Percentiles rank a stretch among this genome's conserved stretches.
Conservation (phyloP, 1,284 basidiomycete genomes). For the Erythrobasidium hasegawianum region DNA sequence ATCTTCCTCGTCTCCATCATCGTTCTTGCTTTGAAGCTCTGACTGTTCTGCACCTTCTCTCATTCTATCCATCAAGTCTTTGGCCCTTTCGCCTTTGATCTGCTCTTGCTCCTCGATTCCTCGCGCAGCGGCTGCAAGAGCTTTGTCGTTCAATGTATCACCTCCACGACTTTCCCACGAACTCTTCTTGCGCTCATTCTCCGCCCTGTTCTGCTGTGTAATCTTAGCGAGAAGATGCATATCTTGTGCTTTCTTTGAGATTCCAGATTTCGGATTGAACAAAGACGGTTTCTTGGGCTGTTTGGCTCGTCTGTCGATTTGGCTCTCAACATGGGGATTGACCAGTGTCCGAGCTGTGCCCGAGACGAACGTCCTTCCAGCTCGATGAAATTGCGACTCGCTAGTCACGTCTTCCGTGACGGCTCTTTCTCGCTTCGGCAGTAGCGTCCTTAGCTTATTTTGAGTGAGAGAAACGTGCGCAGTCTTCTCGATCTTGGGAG, state of each 20-base stretch:
- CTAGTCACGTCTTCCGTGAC: background rate
- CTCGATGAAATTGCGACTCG: slow-evolving; percentile 27
- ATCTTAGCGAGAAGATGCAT: slow-evolving; percentile 24
- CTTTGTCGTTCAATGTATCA: slow-evolving; percentile 2
- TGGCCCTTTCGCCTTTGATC: slow-evolving; percentile 3
- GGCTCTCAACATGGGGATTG: slow-evolving; percentile 12
- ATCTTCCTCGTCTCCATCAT: slow-evolving; percentile 17
- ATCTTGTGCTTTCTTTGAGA: background rate
- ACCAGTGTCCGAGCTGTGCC: slow-evolving; percentile 12
- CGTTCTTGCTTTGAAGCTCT: background rate
- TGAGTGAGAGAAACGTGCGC: slow-evolving; percentile 7
- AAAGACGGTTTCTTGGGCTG: background rate
- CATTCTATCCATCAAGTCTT: slow-evolving; percentile 20
- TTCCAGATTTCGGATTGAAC: background rate
- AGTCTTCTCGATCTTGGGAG: slow-evolving; percentile 12
- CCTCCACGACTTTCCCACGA: slow-evolving; percentile 13
- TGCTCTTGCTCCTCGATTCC: slow-evolving; percentile 5
- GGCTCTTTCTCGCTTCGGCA: slow-evolving; percentile 13
- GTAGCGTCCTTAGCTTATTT: background rate
- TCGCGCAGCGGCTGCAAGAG: slow-evolving; percentile 2
- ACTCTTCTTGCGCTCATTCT: slow-evolving; percentile 22
- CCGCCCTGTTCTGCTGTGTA: slow-evolving; percentile 5
- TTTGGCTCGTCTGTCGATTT: background rate
- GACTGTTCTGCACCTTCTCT: slow-evolving; percentile 4
- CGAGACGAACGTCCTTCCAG: slow-evolving; percentile 18